Base-by-base conservation (phyloP, 2,329 filamentous ascomycete genomes). In the Sarocladium strictum region DNA sequence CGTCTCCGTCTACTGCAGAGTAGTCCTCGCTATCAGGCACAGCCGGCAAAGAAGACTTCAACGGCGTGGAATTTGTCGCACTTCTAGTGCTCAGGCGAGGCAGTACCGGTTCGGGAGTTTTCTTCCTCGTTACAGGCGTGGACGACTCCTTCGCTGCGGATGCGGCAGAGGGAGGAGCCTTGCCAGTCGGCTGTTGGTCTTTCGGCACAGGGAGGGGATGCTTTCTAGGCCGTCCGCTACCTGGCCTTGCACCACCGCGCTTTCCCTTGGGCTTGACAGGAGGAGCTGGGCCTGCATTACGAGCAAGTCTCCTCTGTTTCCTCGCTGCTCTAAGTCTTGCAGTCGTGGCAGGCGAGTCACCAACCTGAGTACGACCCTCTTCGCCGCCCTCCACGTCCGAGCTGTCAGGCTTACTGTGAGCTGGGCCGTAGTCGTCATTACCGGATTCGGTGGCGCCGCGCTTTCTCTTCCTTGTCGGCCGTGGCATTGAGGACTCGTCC, bases 141-240 rank as follows among this genome's bases (percentile, higher is more conserved):
- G 35, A 47, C 9, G 24, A 11, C 27, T 19, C 43, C n/a, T 52
- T 40, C 19, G 24, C 26, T 29, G 26, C 29, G n/a, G n/a, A 53
- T 52, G 55, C 10, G 24, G 53, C 2, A 24, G 26, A 5, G 11
- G 24, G 17, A 38, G 53, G 14, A 9, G 21, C 53, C 21, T 41
- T 23, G 19, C 9, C 7, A 4, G 21, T 17, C 4, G 19, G 6
- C 3, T 49, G 53, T 26, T 55, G 43, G 11, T 59, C 51, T 53
- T 64, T 64, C 9, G 59, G 59, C 19, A 54, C 58, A 15, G 58
- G 56, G 40, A 65, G 65, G 29, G 67, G 68, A 37, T 72, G 67
- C 60, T 71, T 72, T 61, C 69, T 69, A 63, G 69, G 69, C 45
- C 69, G 63, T 26, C 69, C 69, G 55, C 69, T 72, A 11, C 69